A percentile compares a stretch with the other conserved stretches of the same genome.
Conservation (phyloP, 768 basidiomycete genomes). For the Tremella fuciformis region DNA sequence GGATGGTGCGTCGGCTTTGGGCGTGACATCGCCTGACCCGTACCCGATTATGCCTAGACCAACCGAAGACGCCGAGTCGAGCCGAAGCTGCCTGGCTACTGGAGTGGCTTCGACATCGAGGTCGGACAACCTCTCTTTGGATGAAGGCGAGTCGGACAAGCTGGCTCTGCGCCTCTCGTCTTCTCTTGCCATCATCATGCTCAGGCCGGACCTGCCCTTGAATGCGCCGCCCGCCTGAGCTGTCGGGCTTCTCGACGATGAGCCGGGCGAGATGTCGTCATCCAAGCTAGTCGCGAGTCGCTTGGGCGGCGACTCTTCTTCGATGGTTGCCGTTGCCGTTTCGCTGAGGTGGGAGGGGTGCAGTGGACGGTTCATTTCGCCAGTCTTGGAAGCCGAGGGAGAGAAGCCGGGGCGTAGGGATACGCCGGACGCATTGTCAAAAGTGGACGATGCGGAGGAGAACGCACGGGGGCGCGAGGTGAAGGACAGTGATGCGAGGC, state of each 20-base stretch:
- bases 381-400: slow-evolving; percentile 10
- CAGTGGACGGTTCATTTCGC: slow-evolving; percentile 18
- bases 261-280: background rate
- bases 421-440: background rate
- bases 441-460: slow-evolving; percentile 7
- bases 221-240: no score
- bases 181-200: slow-evolving; percentile 43
- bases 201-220: slow-evolving; percentile 31
- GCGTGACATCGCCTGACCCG: slow-evolving; percentile 25
- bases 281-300: slow-evolving; percentile 7
- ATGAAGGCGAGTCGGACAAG: slow-evolving; percentile 1
- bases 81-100: slow-evolving; percentile 1
- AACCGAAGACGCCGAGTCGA: slow-evolving; percentile 11
- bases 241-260: slow-evolving; percentile 8
- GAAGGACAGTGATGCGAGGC: slow-evolving; percentile 44
- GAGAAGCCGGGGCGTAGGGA: slow-evolving; percentile 11
- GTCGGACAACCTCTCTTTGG: slow-evolving; percentile 4
- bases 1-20: slow-evolving; percentile 15
- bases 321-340: slow-evolving; percentile 5
- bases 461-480: slow-evolving; percentile 20
- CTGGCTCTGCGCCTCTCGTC: slow-evolving; percentile 15
- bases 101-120: background rate
- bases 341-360: slow-evolving; percentile 37
- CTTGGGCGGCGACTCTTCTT: background rate
- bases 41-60: background rate